Evolutionary conservation across 2,329 filamentous ascomycete species (phyloP), one percentile per base, ranked within the genome.

Genomic region (Immersiporthe knoxdaviesiana): DNA sequence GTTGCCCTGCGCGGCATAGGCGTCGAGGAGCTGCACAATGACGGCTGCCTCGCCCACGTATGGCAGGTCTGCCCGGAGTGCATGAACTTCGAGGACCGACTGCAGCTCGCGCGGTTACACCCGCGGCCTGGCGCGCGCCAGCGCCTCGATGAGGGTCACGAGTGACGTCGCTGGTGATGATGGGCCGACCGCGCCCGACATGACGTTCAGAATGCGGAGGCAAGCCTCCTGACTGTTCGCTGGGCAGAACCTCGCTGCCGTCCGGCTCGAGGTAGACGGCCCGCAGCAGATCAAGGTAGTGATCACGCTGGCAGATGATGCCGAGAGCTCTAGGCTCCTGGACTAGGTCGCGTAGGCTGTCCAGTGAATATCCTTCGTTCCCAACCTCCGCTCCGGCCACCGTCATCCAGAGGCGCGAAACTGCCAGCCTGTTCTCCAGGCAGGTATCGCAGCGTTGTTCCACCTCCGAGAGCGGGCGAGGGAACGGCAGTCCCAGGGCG

Each of bases 121-220:
- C n/a, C n/a, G n/a, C 72, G 63, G 0, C 75, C 50, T 76, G 78
- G 78, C 80, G 16, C 47, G 61, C 14, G 80, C 76, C 1, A 81
- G 76, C 4, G 78, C 75, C 67, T 83, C 81, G 18, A 87, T 87
- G 44, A 87, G 77, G 12, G 80, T 74, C 16, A 84, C 79, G 63
- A 90, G n/a, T 79, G 65, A 90, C 76, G 35, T 85, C 82, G 68
- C 82, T 77, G 37, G 79, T 77, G 67, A 84, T 74, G 27, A 85
- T 75, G 2, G 76, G 70, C 67, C 84, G 75, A 24, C 82, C 81
- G 11, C 84, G 82, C 72, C 83, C 81, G 82, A 78, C 65, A 85
- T 80, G 6, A 81, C 82, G 18, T 79, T 75, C 10, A 86, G 75
- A 16, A 87, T 74, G 41, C 81, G 75, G 59, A 84, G 78, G 83